phyloP scores from a whole-genome alignment of 2,329 filamentous ascomycete species.

The Diaporthe sp. region DNA sequence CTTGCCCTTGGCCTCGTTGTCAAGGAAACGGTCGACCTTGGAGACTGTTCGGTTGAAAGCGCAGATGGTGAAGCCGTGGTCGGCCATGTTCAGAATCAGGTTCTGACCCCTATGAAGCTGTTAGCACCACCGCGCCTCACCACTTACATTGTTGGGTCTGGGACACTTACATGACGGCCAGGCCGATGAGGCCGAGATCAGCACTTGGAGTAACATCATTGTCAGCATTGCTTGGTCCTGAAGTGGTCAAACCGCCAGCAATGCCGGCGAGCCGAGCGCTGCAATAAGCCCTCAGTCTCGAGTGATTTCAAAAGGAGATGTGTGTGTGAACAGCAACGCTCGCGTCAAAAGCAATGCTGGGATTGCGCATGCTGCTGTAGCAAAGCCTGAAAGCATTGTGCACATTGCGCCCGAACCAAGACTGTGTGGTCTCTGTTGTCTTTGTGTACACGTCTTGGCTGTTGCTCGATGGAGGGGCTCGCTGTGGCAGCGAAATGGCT shows the following conservation, averaged over 20 bases:
- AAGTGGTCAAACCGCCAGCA: slow-evolving; percentile 71
- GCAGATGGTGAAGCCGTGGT: slow-evolving; percentile 95
- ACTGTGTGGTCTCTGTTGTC: background rate
- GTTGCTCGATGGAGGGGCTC: slow-evolving; percentile 32
- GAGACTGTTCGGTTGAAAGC: slow-evolving; percentile 98
- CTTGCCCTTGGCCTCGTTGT: slow-evolving; percentile 95
- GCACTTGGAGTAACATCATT: slow-evolving; percentile 67
- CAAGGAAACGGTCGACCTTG: slow-evolving; percentile 96
- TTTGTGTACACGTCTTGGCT: background rate
- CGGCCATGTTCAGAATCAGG: slow-evolving; percentile 89
- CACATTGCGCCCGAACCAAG: background rate
- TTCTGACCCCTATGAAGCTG: slow-evolving; percentile 74
- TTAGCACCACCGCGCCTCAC: slow-evolving; percentile 25
- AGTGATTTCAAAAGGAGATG: slow-evolving; percentile 44
- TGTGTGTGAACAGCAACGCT: slow-evolving; percentile 39
- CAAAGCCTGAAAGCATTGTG: background rate
- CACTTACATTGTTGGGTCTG: slow-evolving; percentile 6
- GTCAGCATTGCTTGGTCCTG: slow-evolving; percentile 65
- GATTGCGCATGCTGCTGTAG: background rate
- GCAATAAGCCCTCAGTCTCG: slow-evolving; percentile 53
- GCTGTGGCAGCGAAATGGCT: slow-evolving; percentile 43
- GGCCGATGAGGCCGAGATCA: slow-evolving; percentile 93
- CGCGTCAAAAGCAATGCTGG: background rate
- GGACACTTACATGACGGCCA: slow-evolving; percentile 83
- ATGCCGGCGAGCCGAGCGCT: slow-evolving; percentile 82